Conservation (phyloP, 257 asterid genomes). For the Penstemon davidsonii region DNA sequence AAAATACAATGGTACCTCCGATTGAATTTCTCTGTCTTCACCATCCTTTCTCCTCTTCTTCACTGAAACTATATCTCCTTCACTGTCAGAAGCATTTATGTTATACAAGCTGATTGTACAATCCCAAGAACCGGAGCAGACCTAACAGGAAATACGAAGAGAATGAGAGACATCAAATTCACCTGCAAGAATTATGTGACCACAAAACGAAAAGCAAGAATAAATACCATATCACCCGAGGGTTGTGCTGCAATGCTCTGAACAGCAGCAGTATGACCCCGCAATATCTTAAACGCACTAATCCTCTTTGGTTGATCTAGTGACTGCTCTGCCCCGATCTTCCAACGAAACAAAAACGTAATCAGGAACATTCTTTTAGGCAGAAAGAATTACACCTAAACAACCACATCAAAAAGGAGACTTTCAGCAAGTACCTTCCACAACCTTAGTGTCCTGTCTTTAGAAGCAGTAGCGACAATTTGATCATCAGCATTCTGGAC, state of each 20-base stretch:
- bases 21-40: slow-evolving; percentile 50
- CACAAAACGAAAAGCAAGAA: slow-evolving; percentile 21
- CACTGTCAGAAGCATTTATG: slow-evolving; percentile 45
- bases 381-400: slow-evolving; percentile 20
- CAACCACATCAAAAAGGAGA: slow-evolving; percentile 22
- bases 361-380: slow-evolving; percentile 17
- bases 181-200: not conserved
- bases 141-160: slow-evolving; percentile 46
- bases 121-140: slow-evolving; percentile 99
- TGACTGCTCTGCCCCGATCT: slow-evolving; percentile 64
- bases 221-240: slow-evolving; percentile 71
- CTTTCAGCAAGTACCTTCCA: slow-evolving; percentile 70
- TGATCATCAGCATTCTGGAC: slow-evolving; percentile 43
- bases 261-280: slow-evolving; percentile 83
- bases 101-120: slow-evolving; percentile 73
- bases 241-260: slow-evolving; percentile 75
- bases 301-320: slow-evolving; percentile 53
- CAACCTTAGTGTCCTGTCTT: slow-evolving; percentile 81
- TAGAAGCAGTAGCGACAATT: slow-evolving; percentile 86
- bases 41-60: slow-evolving; percentile 78
- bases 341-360: slow-evolving; percentile 31
- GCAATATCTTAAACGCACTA: slow-evolving; percentile 60
- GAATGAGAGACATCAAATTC: slow-evolving; percentile 22
- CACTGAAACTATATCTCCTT: slow-evolving; percentile 53
- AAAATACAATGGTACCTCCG: slow-evolving; percentile 56